Base-by-base conservation (phyloP, 352 stramenopile species). In the Pythium myriotylum region DNA sequence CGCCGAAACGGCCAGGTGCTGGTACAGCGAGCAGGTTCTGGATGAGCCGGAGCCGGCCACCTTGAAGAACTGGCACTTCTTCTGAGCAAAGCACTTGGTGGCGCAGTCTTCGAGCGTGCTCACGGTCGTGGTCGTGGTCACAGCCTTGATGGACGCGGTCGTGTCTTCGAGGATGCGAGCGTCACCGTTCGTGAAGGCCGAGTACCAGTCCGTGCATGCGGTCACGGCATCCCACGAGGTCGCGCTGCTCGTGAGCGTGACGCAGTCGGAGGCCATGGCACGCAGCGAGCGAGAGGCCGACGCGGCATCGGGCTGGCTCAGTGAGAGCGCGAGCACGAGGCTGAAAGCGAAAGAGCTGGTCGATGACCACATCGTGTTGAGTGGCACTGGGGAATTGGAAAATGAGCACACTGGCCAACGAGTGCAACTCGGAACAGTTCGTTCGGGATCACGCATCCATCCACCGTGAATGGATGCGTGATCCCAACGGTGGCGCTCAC, bases 51-150 rank as follows among this genome's bases (percentile, higher is more conserved):
- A 24, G 13, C 27, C 53, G 22, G 42, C 43, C 47, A 73, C 41
- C 56, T 69, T 73, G 52, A 76, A 76, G 54, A 58, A 76, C 46
- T 76, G 64, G 53, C 68, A 76, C 27, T 73, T 70, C 27, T 65
- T 70, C 50, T 58, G 58, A 42, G 57, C 29, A 41, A 73, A 68
- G 52, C 68, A 76, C 24, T 65, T 73, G 33, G 50, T 57, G 10
- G 68, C 68, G 45, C 68, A 76, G 6, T 57, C 63, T 10, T 75
- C 63, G n/a, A 72, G 27, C 5, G 58, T 57, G 4, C 48, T 32
- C 8, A 72, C 63, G 3, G 53, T 43, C 24, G 39, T 33, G 0
- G 58, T 39, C 3, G 53, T 66, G 32, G 43, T 50, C 27, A 37
- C 27, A n/a, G 62, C 46, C 37, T 58, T 60, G 40, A 72, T 42